phyloP scores from a whole-genome alignment of 192 early-diverging fungal genomes.

The Coemansia sp. region DNA sequence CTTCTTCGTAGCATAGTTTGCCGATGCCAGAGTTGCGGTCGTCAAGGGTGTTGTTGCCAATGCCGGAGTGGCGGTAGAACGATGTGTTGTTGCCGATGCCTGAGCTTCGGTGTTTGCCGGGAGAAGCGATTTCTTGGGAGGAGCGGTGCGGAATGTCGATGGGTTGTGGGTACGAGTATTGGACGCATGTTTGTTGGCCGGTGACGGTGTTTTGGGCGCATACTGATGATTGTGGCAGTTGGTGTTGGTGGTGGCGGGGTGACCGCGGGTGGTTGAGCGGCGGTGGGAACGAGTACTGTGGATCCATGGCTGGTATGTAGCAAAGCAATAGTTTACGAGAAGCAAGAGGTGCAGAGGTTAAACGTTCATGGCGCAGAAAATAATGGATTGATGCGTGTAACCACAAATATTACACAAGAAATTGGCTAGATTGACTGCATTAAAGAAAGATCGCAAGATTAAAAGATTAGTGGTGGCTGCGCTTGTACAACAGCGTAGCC shows the following conservation, averaged over 20 bases:
- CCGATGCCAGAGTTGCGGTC: conserved; percentile 34
- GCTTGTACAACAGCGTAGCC: conserved; percentile 42
- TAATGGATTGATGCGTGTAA: no score
- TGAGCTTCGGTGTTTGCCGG: not conserved
- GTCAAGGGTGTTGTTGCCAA: conserved; percentile 23
- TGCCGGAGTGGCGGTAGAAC: conserved; percentile 15
- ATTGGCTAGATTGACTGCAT: no score
- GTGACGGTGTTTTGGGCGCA: not conserved
- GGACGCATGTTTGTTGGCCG: conserved; percentile 3
- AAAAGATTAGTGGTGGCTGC: not conserved
- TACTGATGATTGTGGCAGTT: not conserved
- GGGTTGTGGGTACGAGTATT: not conserved
- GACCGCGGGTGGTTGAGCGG: not conserved
- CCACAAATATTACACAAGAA: no score
- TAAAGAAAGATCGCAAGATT: no score
- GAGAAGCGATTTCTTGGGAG: conserved; percentile 1
- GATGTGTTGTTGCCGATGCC: conserved; percentile 24
- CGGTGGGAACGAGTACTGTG: conserved; percentile 2
- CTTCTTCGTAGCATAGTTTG: conserved; percentile 23
- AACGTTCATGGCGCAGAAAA: no score
- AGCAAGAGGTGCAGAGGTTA: no score
- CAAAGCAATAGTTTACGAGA: no score
- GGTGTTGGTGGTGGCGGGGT: not conserved
- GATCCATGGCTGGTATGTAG: not conserved
- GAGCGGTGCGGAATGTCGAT: conserved; percentile 16